Evolutionary conservation across 2,329 filamentous ascomycete species (phyloP).

Genomic region (Samsoniella hepiali): DNA sequence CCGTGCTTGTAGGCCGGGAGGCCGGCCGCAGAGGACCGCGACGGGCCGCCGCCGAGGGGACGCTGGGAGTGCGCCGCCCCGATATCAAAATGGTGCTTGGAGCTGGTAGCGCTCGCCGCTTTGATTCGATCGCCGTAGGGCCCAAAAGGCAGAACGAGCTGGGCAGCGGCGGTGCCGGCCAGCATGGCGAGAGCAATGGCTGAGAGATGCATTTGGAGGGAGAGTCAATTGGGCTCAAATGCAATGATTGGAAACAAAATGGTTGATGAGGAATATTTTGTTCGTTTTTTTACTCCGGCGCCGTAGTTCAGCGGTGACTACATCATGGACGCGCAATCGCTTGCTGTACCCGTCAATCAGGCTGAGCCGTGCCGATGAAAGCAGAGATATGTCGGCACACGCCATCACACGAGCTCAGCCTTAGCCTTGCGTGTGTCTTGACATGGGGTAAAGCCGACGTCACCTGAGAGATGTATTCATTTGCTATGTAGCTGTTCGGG

Average conservation of each 20-base stretch:
- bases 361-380: neutral
- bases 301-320: neutral
- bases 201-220: neutral
- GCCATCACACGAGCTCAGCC: neutral
- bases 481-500: no score
- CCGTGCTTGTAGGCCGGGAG: conserved; percentile 19
- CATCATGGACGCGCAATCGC: conserved; percentile 2
- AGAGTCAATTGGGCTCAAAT: no score
- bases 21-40: neutral
- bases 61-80: neutral
- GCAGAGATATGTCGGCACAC: neutral
- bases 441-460: neutral
- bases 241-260: neutral
- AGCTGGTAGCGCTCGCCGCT: neutral
- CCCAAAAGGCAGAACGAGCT: neutral
- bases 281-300: no score
- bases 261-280: neutral
- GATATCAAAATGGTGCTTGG: neutral
- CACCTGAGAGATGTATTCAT: no score
- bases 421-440: neutral
- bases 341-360: conserved; percentile 8
- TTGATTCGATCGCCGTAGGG: neutral
- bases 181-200: neutral
- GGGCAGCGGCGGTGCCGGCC: neutral
- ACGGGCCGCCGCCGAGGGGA: neutral